Conservation (phyloP, 106 monocot species). For the Platanthera guangdongensis region DNA sequence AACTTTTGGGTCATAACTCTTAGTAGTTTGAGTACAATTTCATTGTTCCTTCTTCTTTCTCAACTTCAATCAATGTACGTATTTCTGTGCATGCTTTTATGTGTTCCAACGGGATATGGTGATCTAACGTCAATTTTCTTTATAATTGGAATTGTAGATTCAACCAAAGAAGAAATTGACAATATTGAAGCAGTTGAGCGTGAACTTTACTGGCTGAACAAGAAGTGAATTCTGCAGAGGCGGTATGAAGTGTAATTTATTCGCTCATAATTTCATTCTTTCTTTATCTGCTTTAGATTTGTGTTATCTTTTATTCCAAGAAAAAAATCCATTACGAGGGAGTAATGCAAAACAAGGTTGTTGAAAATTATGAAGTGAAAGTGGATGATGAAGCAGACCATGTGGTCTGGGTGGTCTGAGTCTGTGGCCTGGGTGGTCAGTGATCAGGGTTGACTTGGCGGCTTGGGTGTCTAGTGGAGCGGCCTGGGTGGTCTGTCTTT, state of each 20-base stretch:
- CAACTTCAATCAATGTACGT: neutral
- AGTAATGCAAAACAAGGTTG: slow-evolving; percentile 90
- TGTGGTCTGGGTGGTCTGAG: no score
- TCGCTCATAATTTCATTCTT: neutral
- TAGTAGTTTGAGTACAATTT: neutral
- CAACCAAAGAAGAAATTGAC: slow-evolving; percentile 60
- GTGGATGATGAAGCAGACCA: no score
- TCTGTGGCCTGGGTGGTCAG: no score
- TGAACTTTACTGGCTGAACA: slow-evolving; percentile 63
- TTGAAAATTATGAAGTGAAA: no score
- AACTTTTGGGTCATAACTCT: neutral
- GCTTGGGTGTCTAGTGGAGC: no score
- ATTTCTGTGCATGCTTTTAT: neutral
- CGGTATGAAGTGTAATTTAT: slow-evolving; percentile 23
- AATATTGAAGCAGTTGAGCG: slow-evolving; percentile 56
- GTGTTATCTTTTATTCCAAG: slow-evolving; percentile 27
- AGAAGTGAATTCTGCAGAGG: slow-evolving; percentile 45
- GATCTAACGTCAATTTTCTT: neutral
- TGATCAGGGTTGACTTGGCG: no score
- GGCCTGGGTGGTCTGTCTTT: no score
- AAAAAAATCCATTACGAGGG: slow-evolving; percentile 71
- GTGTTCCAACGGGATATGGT: neutral
- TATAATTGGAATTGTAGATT: slow-evolving; percentile 37
- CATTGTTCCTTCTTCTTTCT: neutral
- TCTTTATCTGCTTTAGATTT: neutral